These are phyloP conservation scores for Diaporthe ampelina DNA, from an alignment of 2,329 filamentous ascomycete species.

Conservation along the genomic window DNA sequence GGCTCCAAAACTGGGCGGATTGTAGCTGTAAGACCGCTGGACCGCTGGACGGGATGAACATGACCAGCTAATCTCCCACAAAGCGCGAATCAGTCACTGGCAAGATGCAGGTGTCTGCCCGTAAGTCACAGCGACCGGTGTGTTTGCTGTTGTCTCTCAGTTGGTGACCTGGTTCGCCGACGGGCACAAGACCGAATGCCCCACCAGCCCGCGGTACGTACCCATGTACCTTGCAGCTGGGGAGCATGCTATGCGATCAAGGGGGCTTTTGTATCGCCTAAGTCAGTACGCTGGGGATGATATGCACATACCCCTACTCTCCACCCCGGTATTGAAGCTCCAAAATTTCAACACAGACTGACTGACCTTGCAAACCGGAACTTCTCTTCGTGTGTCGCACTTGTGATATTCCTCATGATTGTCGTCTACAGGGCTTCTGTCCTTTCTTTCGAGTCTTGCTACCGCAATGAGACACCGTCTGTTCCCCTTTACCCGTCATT, in stretches of 20 bases:
- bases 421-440: neutral
- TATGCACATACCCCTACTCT: constrained; percentile 31
- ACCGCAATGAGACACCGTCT: neutral
- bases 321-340: constrained; percentile 25
- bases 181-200: neutral
- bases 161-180: neutral
- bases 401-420: constrained; percentile 15
- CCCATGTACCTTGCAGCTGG: neutral
- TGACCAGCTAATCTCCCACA: neutral
- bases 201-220: neutral
- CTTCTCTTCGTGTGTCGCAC: constrained; percentile 17
- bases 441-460: neutral
- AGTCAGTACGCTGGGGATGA: no score
- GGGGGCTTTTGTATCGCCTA: no score
- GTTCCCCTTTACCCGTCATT: neutral
- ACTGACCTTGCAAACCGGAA: constrained; percentile 4
- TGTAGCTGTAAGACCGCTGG: neutral
- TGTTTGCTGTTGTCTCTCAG: constrained; percentile 34
- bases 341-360: constrained; percentile 37
- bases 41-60: neutral
- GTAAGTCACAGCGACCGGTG: neutral
- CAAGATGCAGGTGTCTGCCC: neutral
- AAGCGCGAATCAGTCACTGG: neutral
- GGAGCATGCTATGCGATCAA: neutral
- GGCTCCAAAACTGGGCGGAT: neutral